Conservation (phyloP, 176 grass and related monocot genomes). For the Neostapfia colusana region DNA sequence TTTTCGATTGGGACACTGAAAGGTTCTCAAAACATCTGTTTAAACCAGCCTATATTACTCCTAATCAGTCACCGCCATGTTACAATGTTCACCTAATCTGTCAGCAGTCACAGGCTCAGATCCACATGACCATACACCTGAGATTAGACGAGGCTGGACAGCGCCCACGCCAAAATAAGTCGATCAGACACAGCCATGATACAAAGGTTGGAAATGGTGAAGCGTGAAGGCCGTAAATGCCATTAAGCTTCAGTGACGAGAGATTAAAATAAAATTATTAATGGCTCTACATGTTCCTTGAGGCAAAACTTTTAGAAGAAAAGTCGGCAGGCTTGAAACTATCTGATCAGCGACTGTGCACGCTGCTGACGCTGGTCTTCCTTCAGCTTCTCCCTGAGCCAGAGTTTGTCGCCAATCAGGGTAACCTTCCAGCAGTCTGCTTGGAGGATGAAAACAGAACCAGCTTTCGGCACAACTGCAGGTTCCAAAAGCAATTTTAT, state of each 20-base stretch:
- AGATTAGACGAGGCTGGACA: neutral
- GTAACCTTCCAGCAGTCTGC: conserved; percentile 70
- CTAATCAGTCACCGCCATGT: neutral
- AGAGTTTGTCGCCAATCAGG: conserved; percentile 69
- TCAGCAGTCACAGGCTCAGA: neutral
- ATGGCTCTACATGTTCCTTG: neutral
- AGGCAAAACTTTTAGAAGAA: neutral
- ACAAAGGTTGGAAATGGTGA: neutral
- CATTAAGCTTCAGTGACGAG: neutral
- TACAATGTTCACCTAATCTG: neutral
- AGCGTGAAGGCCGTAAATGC: neutral
- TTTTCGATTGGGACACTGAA: neutral
- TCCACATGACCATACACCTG: neutral
- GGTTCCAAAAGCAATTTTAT: conserved; percentile 22
- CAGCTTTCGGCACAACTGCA: conserved; percentile 82
- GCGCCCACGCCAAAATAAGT: neutral
- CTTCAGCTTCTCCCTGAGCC: conserved; percentile 53
- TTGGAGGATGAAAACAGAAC: conserved; percentile 90
- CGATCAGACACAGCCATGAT: neutral
- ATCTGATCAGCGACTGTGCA: conserved; percentile 53
- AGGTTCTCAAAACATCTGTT: neutral
- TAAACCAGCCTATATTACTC: neutral
- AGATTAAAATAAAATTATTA: neutral
- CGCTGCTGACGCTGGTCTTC: conserved; percentile 36
- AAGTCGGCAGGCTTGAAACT: neutral